Base-by-base conservation (phyloP, 1,284 basidiomycete species). In the Naganishia sp. region DNA sequence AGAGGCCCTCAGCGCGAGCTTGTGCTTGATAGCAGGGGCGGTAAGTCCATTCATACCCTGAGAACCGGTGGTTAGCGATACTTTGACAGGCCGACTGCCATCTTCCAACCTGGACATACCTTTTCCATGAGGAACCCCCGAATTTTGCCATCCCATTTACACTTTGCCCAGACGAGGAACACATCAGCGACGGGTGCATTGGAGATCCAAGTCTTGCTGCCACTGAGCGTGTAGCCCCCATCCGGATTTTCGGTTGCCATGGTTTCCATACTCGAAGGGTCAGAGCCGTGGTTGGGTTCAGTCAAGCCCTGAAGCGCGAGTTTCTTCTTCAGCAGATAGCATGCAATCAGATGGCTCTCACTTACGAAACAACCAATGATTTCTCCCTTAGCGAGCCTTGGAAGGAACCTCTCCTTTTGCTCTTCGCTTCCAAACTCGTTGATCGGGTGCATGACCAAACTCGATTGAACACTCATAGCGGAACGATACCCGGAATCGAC, bases 151-250 rank as follows among this genome's bases (percentile, higher is more conserved):
- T 95, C 92, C 93, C 93, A 95, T 75, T 91, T 90, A 80, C 92
- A 95, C 61, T 87, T 88, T 1, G 94, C 94, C 95, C 95, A 98
- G 52, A 99, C 83, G 49, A 99, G 83, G 74, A 96, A 94, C 25
- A 85, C 87, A 78, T 80, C 91, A 86, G 91, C 90, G 59, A 89
- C 86, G 15, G 92, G 91, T 0, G 91, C 86, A 75, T 95, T 96
- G 43, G 92, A 87, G 75, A 98, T 97, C 94, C 94, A 98, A 0
- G 93, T 97, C 83, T 98, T 98, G 79, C 88, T 89, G 44, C 94
- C 94, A 73, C 88, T 91, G 64, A 98, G 77, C 23, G 90, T 81
- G 79, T 89, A 96, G 3, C 92, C 92, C 23, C 92, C 92, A 64
- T 89, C 75, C 3, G 80, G 89, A 0, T 82, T 82, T 78, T 96